Evolutionary conservation across 2,329 filamentous ascomycete species (phyloP).

Genomic region (Helicocarpus griseus): DNA sequence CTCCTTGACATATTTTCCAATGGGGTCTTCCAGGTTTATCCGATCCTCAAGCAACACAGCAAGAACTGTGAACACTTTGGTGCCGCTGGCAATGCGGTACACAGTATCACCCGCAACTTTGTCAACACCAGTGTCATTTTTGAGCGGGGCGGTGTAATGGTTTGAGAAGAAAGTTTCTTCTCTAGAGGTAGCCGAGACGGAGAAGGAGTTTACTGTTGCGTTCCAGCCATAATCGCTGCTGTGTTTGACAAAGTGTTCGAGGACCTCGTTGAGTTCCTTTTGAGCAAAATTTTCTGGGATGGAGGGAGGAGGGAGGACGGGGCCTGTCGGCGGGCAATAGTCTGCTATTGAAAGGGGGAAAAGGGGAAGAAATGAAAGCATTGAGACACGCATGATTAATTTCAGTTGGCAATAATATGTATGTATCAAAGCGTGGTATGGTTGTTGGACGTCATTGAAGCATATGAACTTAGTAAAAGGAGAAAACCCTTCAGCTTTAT

Average conservation of each 20-base stretch:
- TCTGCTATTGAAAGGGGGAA: not conserved
- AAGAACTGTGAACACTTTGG: conserved; percentile 9
- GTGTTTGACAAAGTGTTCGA: not conserved
- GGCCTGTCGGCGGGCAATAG: conserved; percentile 1
- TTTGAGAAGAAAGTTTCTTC: conserved; percentile 29
- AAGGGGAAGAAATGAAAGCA: not conserved
- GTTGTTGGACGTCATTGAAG: no score
- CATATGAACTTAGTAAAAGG: no score
- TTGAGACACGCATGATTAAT: no score
- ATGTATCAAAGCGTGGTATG: no score
- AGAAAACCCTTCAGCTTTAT: no score
- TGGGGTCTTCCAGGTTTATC: conserved; percentile 20
- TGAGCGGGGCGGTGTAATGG: conserved; percentile 28
- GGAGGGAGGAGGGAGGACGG: not conserved
- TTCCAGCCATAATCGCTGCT: not conserved
- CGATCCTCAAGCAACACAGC: conserved; percentile 6
- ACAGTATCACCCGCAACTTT: conserved; percentile 29
- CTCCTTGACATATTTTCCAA: conserved; percentile 25
- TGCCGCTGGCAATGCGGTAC: conserved; percentile 32
- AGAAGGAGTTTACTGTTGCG: conserved; percentile 24
- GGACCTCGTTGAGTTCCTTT: not conserved
- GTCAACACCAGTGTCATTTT: conserved; percentile 26
- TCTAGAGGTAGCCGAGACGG: conserved; percentile 31
- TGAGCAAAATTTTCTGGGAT: not conserved
- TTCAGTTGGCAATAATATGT: no score